Base-by-base conservation (phyloP, 306 rosid species). In the Arachis stenosperma region DNA sequence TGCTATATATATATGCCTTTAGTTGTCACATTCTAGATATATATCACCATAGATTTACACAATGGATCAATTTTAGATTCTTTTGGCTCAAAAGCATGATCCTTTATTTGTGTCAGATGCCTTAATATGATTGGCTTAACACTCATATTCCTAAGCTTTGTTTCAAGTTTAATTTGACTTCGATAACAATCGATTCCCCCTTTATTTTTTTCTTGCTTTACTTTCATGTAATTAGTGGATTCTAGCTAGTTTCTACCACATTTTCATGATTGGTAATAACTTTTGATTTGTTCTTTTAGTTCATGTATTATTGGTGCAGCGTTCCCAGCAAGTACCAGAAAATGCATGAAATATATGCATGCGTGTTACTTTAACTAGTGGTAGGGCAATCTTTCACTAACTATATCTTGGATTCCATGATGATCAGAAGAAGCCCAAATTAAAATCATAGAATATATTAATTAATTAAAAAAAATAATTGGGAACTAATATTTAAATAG, bases 81-180 rank as follows among this genome's bases (percentile, higher is more conserved):
- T 46, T 52, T 76, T 81, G 13, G 77, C 70, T 27, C 42, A 47
- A 50, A 81, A 81, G 11, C 74, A 75, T 42, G 54, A 81, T 64
- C 46, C 27, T 73, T 50, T 33, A 33, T 33, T 29, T 42, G 60
- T 54, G 42, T 69, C 73, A 50, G 62, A 50, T 77, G 79, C 7
- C 43, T 6, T 4, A 53, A 50, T 52, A 44, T 44, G 6, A 70
- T 70, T 82, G 61, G 69, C 64, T 60, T 2, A 56, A 36, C 59
- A 52, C 44, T 17, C 10, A 63, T 17, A 36, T 43, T 8, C 70
- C 60, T 30, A 60, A 12, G 6, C 9, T 41, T 29, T 61, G 12
- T 77, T 59, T 33, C 37, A 30, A 17, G 52, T 55, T 27, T 0
- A 51, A 9, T 64, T 75, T 75, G 84, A 81, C 81, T 67, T 13